Conservation (phyloP, 345 rosid species). For the Durio zibethinus region DNA sequence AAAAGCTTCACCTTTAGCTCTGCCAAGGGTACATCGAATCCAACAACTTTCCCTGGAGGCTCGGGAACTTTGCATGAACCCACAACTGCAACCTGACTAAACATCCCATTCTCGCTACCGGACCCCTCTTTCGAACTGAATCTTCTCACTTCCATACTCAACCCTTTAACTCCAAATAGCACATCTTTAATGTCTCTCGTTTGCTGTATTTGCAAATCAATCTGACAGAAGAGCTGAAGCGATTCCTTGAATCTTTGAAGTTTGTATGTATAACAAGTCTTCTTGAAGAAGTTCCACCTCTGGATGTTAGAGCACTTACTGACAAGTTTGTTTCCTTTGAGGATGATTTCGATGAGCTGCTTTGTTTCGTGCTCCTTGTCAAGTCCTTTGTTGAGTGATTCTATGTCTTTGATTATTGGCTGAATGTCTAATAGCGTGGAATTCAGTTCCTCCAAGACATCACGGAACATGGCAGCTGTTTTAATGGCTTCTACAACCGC, state of each 20-base stretch:
- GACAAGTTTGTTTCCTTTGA: slow-evolving; percentile 15
- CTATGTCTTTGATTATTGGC: slow-evolving; percentile 14
- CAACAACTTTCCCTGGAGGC: slow-evolving; percentile 25
- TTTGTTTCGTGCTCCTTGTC: slow-evolving; percentile 18
- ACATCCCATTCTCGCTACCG: neutral
- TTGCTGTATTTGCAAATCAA: slow-evolving; percentile 17
- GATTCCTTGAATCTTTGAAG: slow-evolving; percentile 19
- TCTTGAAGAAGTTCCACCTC: neutral
- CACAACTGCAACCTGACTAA: neutral
- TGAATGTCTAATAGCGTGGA: slow-evolving; percentile 11
- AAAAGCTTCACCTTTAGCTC: slow-evolving; percentile 43
- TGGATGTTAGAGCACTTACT: neutral
- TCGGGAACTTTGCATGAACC: slow-evolving; percentile 33
- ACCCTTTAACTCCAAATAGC: neutral
- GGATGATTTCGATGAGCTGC: neutral
- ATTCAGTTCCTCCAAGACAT: slow-evolving; percentile 17
- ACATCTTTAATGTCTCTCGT: slow-evolving; percentile 22
- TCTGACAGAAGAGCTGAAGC: slow-evolving; percentile 17
- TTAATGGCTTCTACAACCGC: slow-evolving; percentile 6
- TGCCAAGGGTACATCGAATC: slow-evolving; percentile 35
- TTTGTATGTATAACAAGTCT: neutral
- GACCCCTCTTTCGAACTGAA: slow-evolving; percentile 9
- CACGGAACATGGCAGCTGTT: slow-evolving; percentile 15
- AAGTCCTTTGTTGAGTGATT: neutral
- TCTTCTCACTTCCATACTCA: neutral